phyloP scores from a whole-genome alignment of 805 yeast genomes.

The Myxozyma nipponensis region DNA sequence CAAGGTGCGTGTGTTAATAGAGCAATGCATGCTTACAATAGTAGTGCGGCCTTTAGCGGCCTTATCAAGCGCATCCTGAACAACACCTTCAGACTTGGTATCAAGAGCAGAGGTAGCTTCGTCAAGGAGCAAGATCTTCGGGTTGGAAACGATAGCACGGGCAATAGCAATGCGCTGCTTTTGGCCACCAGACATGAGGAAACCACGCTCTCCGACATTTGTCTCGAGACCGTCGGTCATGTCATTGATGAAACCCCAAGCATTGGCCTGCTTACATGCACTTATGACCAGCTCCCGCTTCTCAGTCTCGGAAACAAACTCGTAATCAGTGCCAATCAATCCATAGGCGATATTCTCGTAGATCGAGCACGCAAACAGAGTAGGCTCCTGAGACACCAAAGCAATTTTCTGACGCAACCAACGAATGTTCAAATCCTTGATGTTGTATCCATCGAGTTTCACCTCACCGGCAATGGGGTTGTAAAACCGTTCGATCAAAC shows the following conservation, averaged over 20 bases:
- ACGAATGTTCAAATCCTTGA: slow-evolving; percentile 65
- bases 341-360: slow-evolving; percentile 79
- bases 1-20: background rate
- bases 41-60: slow-evolving; percentile 42
- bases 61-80: slow-evolving; percentile 49
- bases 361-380: slow-evolving; percentile 82
- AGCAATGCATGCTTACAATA: slow-evolving; percentile 33
- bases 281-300: slow-evolving; percentile 38
- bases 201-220: slow-evolving; percentile 52
- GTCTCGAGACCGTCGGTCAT: slow-evolving; percentile 53
- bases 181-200: slow-evolving; percentile 67
- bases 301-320: slow-evolving; percentile 38
- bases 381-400: slow-evolving; percentile 95
- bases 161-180: slow-evolving; percentile 63
- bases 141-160: slow-evolving; percentile 53
- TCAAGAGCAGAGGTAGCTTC: slow-evolving; percentile 69
- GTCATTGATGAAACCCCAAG: slow-evolving; percentile 46
- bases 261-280: slow-evolving; percentile 52
- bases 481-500: slow-evolving; percentile 82
- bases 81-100: slow-evolving; percentile 57
- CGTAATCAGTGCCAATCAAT: slow-evolving; percentile 38
- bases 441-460: slow-evolving; percentile 78
- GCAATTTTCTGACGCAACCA: slow-evolving; percentile 74
- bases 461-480: slow-evolving; percentile 73
- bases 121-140: slow-evolving; percentile 54